Evolutionary conservation across 164 flowering plant genomes (phyloP), one percentile per base, ranked within the genome.

Genomic region (Liquidambar formosana): DNA sequence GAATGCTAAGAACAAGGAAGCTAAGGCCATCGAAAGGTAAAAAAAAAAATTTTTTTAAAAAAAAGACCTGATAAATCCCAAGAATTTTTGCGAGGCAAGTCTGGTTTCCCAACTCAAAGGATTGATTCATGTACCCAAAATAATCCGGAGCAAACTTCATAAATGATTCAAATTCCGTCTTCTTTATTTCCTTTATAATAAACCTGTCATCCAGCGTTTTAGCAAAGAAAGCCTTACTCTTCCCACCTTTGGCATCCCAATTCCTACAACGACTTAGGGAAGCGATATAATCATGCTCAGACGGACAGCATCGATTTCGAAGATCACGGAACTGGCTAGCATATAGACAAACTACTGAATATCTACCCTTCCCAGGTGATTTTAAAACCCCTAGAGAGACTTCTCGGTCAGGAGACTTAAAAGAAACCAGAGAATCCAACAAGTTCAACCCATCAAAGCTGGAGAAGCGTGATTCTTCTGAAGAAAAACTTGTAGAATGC

Each of bases 171-270:
- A 81, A 78, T 61, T 95, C 99, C 1, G 91, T 93, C 82, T 80
- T 89, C 85, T 90, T 83, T 43, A 95, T 88, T 73, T 91, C 94
- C 82, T 95, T 95, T 52, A 93, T 78, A 19, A 95, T 88, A 68
- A 93, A 92, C 72, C 99, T 73, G 65, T 90, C 96, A 80, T 95
- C 99, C 57, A 93, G 79, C 11, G 99, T 91, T 77, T 96, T 96
- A 23, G 96, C 92, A 80, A 93, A 96, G 59, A 89, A 71, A 27
- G 90, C 86, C 71, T 88, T 89, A 77, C 98, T 96, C 82, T 96
- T 96, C 26, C 99, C 98, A 68, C 99, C 99, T 82, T 96, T 85
- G 13, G 97, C 98, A 81, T 91, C 85, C 97, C 97, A 93, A 46
- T 80, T 81, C 78, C 70, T 86, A 71, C 98, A 96, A 59, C 95